Evolutionary conservation across 2,329 filamentous ascomycete genomes (phyloP), one percentile per base, ranked within the genome.

Genomic region (Colletotrichum sp.): DNA sequence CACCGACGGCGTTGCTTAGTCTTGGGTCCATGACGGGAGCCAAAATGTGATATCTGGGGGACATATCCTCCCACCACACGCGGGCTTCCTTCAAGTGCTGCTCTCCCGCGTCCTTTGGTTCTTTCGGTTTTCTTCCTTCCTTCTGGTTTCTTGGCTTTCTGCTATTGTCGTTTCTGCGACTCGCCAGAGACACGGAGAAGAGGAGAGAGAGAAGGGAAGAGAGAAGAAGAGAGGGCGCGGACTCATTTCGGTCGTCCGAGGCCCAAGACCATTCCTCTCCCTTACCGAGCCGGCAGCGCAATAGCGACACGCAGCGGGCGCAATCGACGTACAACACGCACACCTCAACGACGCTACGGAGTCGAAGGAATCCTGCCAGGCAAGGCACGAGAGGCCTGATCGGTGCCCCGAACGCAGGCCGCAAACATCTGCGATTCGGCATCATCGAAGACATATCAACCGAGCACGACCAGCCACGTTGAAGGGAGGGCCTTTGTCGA

Each of bases 41-140:
- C 29, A 55, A 32, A 72, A 32, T 39, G n/a, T 22, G 57, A 72
- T 69, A 64, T 72, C 69, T 72, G 63, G 64, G 34, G 55, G 72
- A 67, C 25, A 68, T 66, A 55, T 66, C 72, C 44, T 52, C 44
- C 57, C 44, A 44, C 68, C 68, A 39, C 30, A 22, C 19, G 27
- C 16, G 30, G 12, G 7, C 11, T 44, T 19, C 27, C 25, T 22
- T 27, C n/a, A 22, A 52, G 44, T 52, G n/a, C 44, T 22, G 44
- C 13, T 52, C 11, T 22, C 44, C 13, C 13, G 52, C 44, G 9
- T 49, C 16, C 5, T 22, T 32, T 36, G 22, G 32, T 64, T 29
- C 32, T 59, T 16, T 30, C 25, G 19, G 44, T 16, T 52, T 30
- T 11, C 44, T 30, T 32, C 36, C 49, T 36, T 27, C 13, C 3